Conservation (phyloP, 768 basidiomycete genomes). For the Imleria badia region DNA sequence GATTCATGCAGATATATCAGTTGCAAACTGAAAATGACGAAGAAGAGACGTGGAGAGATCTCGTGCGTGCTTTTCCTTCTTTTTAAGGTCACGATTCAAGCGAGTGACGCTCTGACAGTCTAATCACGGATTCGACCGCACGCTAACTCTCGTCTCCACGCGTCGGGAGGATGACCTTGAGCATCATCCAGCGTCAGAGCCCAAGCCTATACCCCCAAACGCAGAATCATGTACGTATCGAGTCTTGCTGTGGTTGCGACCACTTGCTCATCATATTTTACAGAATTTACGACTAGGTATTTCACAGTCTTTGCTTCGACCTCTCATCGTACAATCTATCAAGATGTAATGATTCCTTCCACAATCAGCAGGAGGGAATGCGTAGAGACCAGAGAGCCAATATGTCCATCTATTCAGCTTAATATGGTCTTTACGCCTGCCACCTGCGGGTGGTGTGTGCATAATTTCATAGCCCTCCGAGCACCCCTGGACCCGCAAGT, state of each 20-base stretch:
- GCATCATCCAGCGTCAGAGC: conserved; percentile 6
- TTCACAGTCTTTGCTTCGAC: neutral
- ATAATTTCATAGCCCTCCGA: no score
- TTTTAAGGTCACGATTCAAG: conserved; percentile 1
- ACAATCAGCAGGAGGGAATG: neutral
- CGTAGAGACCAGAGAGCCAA: conserved; percentile 5
- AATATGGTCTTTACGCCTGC: conserved; percentile 9
- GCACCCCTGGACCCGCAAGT: no score
- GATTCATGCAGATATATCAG: conserved; percentile 81
- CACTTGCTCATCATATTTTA: neutral
- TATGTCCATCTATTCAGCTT: conserved; percentile 6
- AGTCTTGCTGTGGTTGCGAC: no score
- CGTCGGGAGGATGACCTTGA: conserved; percentile 50
- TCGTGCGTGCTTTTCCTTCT: conserved; percentile 44
- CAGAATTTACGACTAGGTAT: conserved; percentile 15
- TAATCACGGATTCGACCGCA: conserved; percentile 74
- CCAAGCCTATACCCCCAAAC: conserved; percentile 13
- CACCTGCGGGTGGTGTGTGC: neutral
- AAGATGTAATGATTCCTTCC: conserved; percentile 15
- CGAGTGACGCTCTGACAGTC: conserved; percentile 42
- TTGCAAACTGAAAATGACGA: conserved; percentile 85
- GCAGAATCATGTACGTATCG: conserved; percentile 19
- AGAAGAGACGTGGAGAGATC: conserved; percentile 81
- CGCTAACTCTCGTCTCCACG: conserved; percentile 55
- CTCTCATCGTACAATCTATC: conserved; percentile 11